Evolutionary conservation across 2,329 filamentous ascomycete genomes (phyloP).

Genomic region (Tolypocladium tundrense): DNA sequence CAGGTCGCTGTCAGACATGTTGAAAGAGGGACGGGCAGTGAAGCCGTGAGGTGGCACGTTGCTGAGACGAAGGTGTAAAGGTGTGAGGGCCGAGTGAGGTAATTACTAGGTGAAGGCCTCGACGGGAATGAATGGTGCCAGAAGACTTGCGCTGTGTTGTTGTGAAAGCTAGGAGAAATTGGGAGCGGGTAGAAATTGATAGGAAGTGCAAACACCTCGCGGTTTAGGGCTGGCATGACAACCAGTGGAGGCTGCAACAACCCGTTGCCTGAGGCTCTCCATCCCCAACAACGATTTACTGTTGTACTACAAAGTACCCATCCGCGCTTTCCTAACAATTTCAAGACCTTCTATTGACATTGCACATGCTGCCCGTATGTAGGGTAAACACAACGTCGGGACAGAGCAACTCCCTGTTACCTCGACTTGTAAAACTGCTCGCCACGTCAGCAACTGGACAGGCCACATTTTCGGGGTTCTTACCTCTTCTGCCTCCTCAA

Average conservation of each 20-base stretch:
- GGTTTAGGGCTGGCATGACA: neutral
- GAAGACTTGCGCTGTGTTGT: neutral
- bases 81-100: no score
- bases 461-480: conserved; percentile 6
- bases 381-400: neutral
- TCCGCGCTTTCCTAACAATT: no score
- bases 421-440: conserved; percentile 26
- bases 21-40: neutral
- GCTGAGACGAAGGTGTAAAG: neutral
- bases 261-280: neutral
- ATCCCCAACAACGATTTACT: neutral
- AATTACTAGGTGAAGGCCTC: neutral
- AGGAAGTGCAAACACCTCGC: neutral
- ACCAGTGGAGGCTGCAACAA: neutral
- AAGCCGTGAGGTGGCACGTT: neutral
- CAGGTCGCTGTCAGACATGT: conserved; percentile 4
- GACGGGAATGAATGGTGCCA: neutral
- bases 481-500: conserved; percentile 60
- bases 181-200: neutral
- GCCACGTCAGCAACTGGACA: conserved; percentile 12
- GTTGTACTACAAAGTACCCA: no score
- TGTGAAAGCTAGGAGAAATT: neutral
- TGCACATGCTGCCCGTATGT: neutral
- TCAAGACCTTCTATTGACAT: neutral
- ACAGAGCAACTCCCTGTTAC: conserved; percentile 6